Percentiles rank a stretch among this genome's conserved stretches.
These are phyloP conservation scores for Paecilomyces fulvus DNA, from an alignment of 2,329 filamentous ascomycete genomes.

Conservation along the genomic window DNA sequence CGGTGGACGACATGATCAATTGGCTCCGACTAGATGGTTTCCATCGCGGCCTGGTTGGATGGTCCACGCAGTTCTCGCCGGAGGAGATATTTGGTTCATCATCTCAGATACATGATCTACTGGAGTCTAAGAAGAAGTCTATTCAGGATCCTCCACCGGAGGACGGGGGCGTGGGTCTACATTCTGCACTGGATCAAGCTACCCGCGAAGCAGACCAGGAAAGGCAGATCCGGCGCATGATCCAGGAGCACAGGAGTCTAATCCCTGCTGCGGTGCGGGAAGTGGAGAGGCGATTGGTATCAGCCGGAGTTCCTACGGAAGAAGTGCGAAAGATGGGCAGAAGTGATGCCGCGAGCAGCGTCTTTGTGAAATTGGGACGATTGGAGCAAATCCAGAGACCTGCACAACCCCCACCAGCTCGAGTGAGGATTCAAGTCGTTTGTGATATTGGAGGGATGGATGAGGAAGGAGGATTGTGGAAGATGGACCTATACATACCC, in stretches of 20 bases:
- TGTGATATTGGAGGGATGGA: neutral
- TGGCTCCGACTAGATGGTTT: slow-evolving; percentile 9
- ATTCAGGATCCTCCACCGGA: neutral
- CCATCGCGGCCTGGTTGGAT: slow-evolving; percentile 7
- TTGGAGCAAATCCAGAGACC: slow-evolving; percentile 3
- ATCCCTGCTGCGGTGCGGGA: slow-evolving; percentile 5
- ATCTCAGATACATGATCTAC: neutral
- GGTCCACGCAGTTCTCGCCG: slow-evolving; percentile 2
- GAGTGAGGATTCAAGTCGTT: slow-evolving; percentile 4
- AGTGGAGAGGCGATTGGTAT: slow-evolving; percentile 4
- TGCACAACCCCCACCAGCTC: neutral
- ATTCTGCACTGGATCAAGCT: neutral
- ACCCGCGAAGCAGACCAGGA: neutral
- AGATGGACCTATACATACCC: slow-evolving; percentile 4
- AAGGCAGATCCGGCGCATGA: slow-evolving; percentile 6
- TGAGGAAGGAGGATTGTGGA: neutral
- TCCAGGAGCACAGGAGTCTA: slow-evolving; percentile 3
- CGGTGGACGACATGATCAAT: slow-evolving; percentile 8
- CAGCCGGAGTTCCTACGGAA: slow-evolving; percentile 3
- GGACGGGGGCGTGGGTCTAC: neutral
- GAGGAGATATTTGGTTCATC: neutral
- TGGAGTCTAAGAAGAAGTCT: neutral
- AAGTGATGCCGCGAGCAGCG: slow-evolving; percentile 3
- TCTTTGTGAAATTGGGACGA: slow-evolving; percentile 6
- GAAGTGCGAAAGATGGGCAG: slow-evolving; percentile 5